Evolutionary conservation across 176 grass and related monocot species (phyloP), one percentile per base, ranked within the genome.

Genomic region (Poa annua): DNA sequence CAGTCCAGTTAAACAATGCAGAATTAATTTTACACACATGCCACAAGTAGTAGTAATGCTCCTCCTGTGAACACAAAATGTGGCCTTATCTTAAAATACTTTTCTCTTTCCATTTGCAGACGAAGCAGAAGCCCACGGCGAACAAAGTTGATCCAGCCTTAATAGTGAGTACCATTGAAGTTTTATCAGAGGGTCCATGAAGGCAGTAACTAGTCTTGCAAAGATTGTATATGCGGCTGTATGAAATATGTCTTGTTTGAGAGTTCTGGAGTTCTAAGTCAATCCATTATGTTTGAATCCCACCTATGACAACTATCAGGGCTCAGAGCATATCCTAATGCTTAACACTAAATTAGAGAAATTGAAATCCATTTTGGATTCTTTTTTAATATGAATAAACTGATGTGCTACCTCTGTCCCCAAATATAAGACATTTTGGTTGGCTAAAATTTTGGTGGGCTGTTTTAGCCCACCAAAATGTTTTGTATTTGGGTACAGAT

Each of bases 31-130:
- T 65, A 11, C 4, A n/a, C 10, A n/a, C 3, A 11, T 67, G 47
- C 33, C 32, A 65, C 17, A 42, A 9, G 34, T n/a, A n/a, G 2
- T 13, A 20, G 7, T 54, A 62, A 5, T 35, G 8, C 8, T 67
- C 9, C 35, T 19, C 1, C 44, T 60, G 17, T 34, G 3, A 35
- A 22, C 8, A 29, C 20, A 51, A 19, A 3, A 76, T 54, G 19
- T 56, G 52, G 24, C 20, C 2, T 20, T 25, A n/a, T 79, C 56
- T 88, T 88, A 25, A 11, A 17, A 32, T 7, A 16, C 1, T 0
- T 17, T 45, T 25, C 4, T 41, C 51, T 63, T 39, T 4, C 16
- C 9, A 5, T 64, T 66, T 89, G 77, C 70, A 89, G 87, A 63
- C 36, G 82, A 77, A 89, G 17, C 32, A 0, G 60, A 68, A 53